Evolutionary conservation across 805 yeast species (phyloP).

Genomic region (Yarrowia sp.): DNA sequence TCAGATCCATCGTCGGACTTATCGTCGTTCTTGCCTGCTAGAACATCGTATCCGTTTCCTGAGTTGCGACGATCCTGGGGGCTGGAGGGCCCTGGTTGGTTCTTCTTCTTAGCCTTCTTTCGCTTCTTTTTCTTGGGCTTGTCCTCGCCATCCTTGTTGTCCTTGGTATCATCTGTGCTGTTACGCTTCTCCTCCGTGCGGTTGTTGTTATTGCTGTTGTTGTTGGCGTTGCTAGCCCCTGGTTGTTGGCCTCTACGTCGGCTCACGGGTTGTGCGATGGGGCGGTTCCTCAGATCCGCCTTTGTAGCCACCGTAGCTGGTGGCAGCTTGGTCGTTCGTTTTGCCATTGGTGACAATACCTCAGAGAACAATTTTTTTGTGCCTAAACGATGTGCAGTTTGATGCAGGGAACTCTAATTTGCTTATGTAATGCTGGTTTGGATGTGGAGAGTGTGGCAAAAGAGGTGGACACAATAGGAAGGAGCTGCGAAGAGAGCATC

Average conservation of each 20-base stretch:
- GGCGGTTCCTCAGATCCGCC: conserved; percentile 15
- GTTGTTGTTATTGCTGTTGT: background rate
- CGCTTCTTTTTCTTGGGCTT: background rate
- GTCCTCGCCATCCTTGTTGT: background rate
- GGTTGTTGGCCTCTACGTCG: background rate
- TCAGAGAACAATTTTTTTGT: conserved; percentile 15
- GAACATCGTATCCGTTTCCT: conserved; percentile 3
- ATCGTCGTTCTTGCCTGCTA: background rate
- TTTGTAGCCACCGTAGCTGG: conserved; percentile 15
- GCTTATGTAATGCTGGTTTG: background rate
- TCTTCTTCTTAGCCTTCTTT: conserved; percentile 12
- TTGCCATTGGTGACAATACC: conserved; percentile 14
- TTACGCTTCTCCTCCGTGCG: background rate
- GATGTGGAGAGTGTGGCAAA: background rate
- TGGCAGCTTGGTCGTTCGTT: conserved; percentile 15
- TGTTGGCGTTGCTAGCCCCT: background rate
- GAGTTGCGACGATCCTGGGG: conserved; percentile 3
- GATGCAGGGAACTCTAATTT: background rate
- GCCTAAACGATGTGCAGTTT: conserved; percentile 8
- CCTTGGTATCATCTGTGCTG: background rate
- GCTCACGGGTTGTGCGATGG: conserved; percentile 10
- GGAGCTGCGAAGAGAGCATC: background rate
- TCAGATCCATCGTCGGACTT: background rate
- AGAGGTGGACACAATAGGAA: background rate
- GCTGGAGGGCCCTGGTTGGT: background rate